Percentiles rank a stretch among this genome's conserved stretches.
Conservation (phyloP, 352 stramenopile species). For the Globisporangium mamillatum region DNA sequence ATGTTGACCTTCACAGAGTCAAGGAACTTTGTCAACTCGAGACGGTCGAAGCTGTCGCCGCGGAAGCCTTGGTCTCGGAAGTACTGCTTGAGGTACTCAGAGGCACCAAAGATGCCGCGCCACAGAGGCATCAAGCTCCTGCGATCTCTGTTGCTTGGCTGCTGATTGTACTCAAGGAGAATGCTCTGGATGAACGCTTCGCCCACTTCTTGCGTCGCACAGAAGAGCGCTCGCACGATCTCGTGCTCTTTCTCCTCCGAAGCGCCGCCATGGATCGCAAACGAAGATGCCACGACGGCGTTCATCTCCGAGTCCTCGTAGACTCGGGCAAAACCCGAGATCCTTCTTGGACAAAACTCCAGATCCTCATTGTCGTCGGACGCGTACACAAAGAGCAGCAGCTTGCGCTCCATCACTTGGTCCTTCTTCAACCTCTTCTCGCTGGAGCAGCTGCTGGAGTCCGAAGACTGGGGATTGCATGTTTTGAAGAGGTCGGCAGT, state of each 20-base stretch:
- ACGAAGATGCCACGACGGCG: neutral
- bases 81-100: neutral
- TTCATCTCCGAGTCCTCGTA: neutral
- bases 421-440: neutral
- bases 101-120: neutral
- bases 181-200: neutral
- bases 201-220: neutral
- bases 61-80: neutral
- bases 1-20: neutral
- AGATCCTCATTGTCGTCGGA: neutral
- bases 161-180: neutral
- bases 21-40: conserved; percentile 3
- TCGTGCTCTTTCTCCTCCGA: neutral
- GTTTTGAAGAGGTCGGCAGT: neutral
- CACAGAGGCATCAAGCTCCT: neutral
- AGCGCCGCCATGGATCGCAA: neutral
- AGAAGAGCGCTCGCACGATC: neutral
- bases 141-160: neutral
- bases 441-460: neutral
- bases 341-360: neutral
- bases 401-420: neutral
- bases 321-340: neutral
- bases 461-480: neutral
- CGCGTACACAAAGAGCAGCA: neutral
- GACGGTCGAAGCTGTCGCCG: neutral